Base-by-base conservation (phyloP, 768 basidiomycete species). In the Nidularia pulvinata region DNA sequence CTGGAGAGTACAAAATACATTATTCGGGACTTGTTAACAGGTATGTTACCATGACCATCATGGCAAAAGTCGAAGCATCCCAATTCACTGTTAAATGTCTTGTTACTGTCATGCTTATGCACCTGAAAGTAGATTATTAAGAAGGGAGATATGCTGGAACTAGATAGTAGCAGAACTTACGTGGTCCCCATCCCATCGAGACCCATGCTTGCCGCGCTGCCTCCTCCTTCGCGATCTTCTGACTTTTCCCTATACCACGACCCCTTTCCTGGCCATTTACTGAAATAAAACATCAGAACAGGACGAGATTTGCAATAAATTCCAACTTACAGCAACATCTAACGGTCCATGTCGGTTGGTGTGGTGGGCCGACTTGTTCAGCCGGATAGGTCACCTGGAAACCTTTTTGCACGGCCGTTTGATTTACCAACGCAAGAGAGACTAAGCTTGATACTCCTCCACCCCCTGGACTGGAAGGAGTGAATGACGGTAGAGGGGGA, bases 181-280 rank as follows among this genome's bases (percentile, higher is more conserved):
- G 50, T 54, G 55, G 53, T 61, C 73, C 74, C 83, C 84, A 86
- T 50, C 81, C 78, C 76, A 86, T 71, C 2, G 69, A 54, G 9
- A 61, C 61, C 69, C 75, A 84, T 46, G 86, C 85, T 51, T 78
- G 70, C 37, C 78, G 77, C 33, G 84, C 85, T n/a, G 86, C 86
- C 56, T 83, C 80, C 67, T 87, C 84, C 57, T 86, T 88, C 6
- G 86, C 86, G n/a, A 68, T 46, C 57, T 87, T 88, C 65, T 86
- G 84, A 53, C 74, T 87, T 55, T 79, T 82, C 19, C 81, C 86
- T 3, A 48, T 56, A 0, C 84, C 86, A 3, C 63, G 49, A 22
- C 85, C 86, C 56, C 59, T 74, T 57, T 77, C 73, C n/a, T 68
- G 59, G 1, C 68, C 74, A 52, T 83, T 78, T 22, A 88, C 86